Evolutionary conservation across 352 stramenopile species (phyloP), one percentile per base, ranked within the genome.

Genomic region (Globisporangium middletonii): DNA sequence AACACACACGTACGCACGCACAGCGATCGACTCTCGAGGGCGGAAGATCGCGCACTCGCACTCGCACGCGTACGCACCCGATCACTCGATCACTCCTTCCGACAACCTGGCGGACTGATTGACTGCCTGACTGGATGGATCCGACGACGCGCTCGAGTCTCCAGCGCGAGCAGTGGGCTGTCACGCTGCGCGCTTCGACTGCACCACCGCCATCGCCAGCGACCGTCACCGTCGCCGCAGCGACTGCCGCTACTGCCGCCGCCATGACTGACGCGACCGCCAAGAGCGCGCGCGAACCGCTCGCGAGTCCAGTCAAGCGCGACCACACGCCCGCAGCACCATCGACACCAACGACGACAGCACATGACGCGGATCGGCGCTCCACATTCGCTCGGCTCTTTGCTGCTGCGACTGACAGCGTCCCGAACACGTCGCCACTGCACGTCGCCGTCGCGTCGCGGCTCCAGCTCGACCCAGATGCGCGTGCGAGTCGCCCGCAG

Each of bases 331-430:
- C 48, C 27, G 30, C 23, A 37, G 3, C 43, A 48, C 6, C 43
- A 7, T 12, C 43, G 6, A 48, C 18, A 5, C n/a, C n/a, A 27
- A 2, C n/a, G 2, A 37, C 52, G 1, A 3, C 52, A 57, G 52
- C 52, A 16, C 7, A 8, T 8, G 50, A 43, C 7, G 18, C n/a
- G 4, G 33, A 43, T 4, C 18, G 33, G 9, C 28, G 18, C 50
- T 27, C 50, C 1, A 48, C 52, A 7, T n/a, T 62, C 48, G n/a
- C 27, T 47, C 37, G 41, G 18, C 30, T 62, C 13, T 55, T 55
- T 33, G 28, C 30, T 0, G 37, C 52, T 3, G 30, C 46, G 26
- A 33, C 28, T 6, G 46, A 51, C 46, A 33, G 23, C 44, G 16
- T 3, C 2, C 33, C 33, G 8, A 28, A 15, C 6, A 9, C 44